phyloP scores from a whole-genome alignment of 495 filamentous ascomycete genomes.

The Lasiosphaeria ovina region DNA sequence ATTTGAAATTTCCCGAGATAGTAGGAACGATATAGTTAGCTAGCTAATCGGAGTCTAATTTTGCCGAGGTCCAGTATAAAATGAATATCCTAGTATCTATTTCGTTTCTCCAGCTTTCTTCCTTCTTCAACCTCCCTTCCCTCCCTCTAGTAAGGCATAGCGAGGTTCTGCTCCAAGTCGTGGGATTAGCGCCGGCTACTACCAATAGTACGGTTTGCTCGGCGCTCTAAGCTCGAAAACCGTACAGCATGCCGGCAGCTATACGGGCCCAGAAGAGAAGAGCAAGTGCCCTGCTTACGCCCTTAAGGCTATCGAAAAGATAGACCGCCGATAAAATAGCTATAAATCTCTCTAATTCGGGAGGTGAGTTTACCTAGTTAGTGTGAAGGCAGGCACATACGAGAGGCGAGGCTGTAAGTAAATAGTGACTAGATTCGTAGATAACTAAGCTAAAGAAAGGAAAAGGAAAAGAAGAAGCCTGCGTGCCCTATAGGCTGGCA shows the following conservation, averaged over 20 bases:
- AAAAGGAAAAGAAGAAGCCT: no score
- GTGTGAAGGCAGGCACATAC: no score
- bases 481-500: no score
- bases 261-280: conserved; percentile 6
- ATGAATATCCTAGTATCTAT: conserved; percentile 5
- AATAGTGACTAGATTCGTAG: no score
- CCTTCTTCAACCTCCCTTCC: conserved; percentile 7
- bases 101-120: conserved; percentile 5
- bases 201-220: conserved; percentile 2
- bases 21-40: background rate
- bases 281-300: conserved; percentile 6
- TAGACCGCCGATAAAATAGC: conserved; percentile 4
- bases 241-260: conserved; percentile 2
- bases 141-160: conserved; percentile 3
- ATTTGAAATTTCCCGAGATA: background rate
- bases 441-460: no score
- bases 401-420: no score
- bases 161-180: conserved; percentile 3
- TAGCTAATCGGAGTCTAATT: background rate
- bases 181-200: conserved; percentile 5
- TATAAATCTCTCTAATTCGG: conserved; percentile 3
- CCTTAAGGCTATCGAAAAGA: conserved; percentile 4
- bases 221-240: conserved; percentile 8
- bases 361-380: conserved; percentile 4
- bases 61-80: conserved; percentile 4